phyloP scores from a whole-genome alignment of 192 early-diverging fungal species.

The Rhizophagus sp. region DNA sequence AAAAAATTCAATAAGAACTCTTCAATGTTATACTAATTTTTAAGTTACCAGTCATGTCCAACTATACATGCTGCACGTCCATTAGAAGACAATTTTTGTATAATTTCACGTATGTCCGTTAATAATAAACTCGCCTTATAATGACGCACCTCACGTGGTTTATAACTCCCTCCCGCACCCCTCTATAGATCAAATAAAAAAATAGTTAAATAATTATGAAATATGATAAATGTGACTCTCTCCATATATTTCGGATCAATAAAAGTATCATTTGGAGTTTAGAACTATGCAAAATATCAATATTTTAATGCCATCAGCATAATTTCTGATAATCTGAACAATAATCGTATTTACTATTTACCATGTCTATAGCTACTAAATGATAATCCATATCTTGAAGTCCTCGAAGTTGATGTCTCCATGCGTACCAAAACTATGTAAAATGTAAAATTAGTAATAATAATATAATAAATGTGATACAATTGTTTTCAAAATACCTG shows the following conservation, averaged over 20 bases:
- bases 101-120: not conserved
- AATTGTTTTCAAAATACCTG: not conserved
- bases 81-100: constrained; percentile 4
- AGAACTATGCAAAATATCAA: too few species aligned
- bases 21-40: too few species aligned
- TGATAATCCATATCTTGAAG: constrained; percentile 28
- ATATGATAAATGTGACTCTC: too few species aligned
- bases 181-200: not conserved
- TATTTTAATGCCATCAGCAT: not conserved
- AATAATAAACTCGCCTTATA: not conserved
- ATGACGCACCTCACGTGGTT: not conserved
- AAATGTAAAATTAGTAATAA: too few species aligned
- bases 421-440: constrained; percentile 34
- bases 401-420: constrained; percentile 23
- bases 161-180: not conserved
- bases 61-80: not conserved
- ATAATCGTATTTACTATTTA: not conserved
- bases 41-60: constrained; percentile 9
- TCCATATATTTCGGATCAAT: too few species aligned
- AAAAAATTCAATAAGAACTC: too few species aligned
- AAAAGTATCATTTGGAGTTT: too few species aligned
- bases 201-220: too few species aligned
- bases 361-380: constrained; percentile 34
- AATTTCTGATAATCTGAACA: not conserved
- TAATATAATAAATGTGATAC: not conserved